Base-by-base conservation (phyloP, 2,329 filamentous ascomycete genomes). In the Capronia epimyces region DNA sequence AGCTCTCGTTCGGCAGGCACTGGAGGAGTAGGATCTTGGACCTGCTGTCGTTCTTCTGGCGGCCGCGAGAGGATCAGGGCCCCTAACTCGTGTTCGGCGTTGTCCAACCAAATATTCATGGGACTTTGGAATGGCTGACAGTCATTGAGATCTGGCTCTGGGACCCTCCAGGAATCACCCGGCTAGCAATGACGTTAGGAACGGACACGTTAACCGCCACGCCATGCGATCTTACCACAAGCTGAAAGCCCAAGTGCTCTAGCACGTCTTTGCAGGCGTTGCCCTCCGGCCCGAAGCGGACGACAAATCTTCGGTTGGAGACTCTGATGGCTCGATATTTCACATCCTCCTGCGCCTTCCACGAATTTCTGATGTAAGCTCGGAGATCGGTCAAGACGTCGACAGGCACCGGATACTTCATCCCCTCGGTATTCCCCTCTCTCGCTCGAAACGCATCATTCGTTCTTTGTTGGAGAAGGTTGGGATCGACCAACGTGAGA, bases 241-340 rank as follows among this genome's bases (percentile, higher is more conserved):
- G 67, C 21, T 62, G 69, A 60, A 86, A 87, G 1, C 78, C 81
- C 27, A 86, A 63, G 40, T 73, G 76, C 49, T 75, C 69, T 15
- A 87, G 68, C 22, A 87, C 63, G 9, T 73, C 69, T 57, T 75
- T 72, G 63, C 82, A 86, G 43, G 70, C 65, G 32, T 49, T 59
- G 29, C 71, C 71, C 37, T 83, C 80, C 36, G 75, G 68, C 8
- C 80, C 82, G 64, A 86, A 84, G 1, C 77, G 77, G 54, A 80
- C 72, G 60, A 80, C 71, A 58, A 84, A 87, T 50, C 78, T 77
- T 63, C 83, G 82, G 62, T 87, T 86, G 13, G 75, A 66, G 6
- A 75, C 69, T 3, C 77, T 76, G 58, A 86, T 82, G 39, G 71
- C 66, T 57, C 75, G 73, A 22, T 36, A 55, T 37, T 46, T 56